Percentiles rank a stretch among this genome's conserved stretches.
phyloP scores from a whole-genome alignment of 2,329 filamentous ascomycete genomes.

The Claviceps pazoutovae region DNA sequence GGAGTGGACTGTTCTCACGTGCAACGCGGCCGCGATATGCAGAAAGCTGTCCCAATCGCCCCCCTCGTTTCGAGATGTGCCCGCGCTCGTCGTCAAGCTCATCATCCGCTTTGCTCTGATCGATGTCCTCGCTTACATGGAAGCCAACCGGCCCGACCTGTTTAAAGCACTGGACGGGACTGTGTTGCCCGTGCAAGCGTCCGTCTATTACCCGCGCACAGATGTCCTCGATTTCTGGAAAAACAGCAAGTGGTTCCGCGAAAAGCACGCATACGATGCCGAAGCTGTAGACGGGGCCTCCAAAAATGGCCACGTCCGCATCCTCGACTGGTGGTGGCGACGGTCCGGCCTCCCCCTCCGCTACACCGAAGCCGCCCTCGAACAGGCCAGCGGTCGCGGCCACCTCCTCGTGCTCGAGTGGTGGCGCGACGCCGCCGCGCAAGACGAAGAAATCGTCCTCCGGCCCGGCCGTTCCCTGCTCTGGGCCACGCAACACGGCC shows the following conservation, averaged over 20 bases:
- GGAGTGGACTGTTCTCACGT: constrained; percentile 72
- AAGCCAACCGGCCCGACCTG: constrained; percentile 50
- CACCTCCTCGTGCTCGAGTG: constrained; percentile 80
- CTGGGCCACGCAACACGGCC: constrained; percentile 71
- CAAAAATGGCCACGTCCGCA: constrained; percentile 67
- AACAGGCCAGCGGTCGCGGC: constrained; percentile 74
- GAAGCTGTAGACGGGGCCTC: constrained; percentile 83
- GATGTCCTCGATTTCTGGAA: constrained; percentile 89
- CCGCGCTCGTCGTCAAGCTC: constrained; percentile 68
- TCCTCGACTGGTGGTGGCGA: constrained; percentile 85
- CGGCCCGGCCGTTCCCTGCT: constrained; percentile 77
- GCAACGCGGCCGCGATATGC: constrained; percentile 56
- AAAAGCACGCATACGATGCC: constrained; percentile 64
- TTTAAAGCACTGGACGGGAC: constrained; percentile 80
- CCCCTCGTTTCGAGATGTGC: constrained; percentile 56
- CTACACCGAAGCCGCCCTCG: constrained; percentile 76
- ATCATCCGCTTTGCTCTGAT: constrained; percentile 85
- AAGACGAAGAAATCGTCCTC: constrained; percentile 45
- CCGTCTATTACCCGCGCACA: constrained; percentile 68
- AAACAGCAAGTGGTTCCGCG: constrained; percentile 65
- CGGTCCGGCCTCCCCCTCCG: constrained; percentile 63
- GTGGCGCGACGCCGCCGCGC: constrained; percentile 65
- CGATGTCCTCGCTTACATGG: constrained; percentile 57
- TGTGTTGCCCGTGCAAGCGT: constrained; percentile 76
- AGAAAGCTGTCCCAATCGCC: constrained; percentile 58